Base-by-base conservation (phyloP, 257 asterid species). In the Datura wrightii region DNA sequence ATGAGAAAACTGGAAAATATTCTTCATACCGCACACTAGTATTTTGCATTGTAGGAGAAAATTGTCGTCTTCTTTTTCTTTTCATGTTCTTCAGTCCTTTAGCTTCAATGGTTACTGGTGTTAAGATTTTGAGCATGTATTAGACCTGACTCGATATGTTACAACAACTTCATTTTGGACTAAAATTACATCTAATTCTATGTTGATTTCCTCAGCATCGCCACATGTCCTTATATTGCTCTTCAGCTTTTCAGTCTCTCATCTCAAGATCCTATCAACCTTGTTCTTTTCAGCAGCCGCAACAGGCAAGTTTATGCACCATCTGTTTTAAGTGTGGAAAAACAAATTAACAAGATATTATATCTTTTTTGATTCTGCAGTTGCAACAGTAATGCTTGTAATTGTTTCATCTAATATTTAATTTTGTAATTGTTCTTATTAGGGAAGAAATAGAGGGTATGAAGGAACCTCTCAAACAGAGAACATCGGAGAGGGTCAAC, bases 151-250 rank as follows among this genome's bases (percentile, higher is more conserved):
- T 24, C 31, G 31, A 24, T 24, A 24, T 24, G 31, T 24, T 24
- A 1, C 31, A 24, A 24, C 31, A 24, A 24, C 31, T 24, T 24
- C 31, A 0, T 78, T 78, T 74, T 53, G 63, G 56, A n/a, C 56
- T 52, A 10, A 44, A 71, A 34, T 34, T 9, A 13, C 52, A 14
- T 15, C 46, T 78, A 15, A 78, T 34, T 15, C 65, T 24, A 69
- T 50, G 9, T 63, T 18, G 72, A 79, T 84, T 89, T 94, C 44
- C 48, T 82, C 97, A 95, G 99, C 89, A 46, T 88, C 78, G 83
- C 76, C 84, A 89, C 93, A 58, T 93, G 97, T 37, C 88, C 86
- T 82, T 95, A 95, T 88, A 88, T 94, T 16, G 96, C 87, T 71
- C 82, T 92, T 81, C 96, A 93, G 67, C 94, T 94, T 67, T 90